Percentiles rank a stretch among this genome's conserved stretches.
These are phyloP conservation scores for Ophiostoma novo-ulmi DNA, from an alignment of 2,329 filamentous ascomycete species.

Conservation along the genomic window DNA sequence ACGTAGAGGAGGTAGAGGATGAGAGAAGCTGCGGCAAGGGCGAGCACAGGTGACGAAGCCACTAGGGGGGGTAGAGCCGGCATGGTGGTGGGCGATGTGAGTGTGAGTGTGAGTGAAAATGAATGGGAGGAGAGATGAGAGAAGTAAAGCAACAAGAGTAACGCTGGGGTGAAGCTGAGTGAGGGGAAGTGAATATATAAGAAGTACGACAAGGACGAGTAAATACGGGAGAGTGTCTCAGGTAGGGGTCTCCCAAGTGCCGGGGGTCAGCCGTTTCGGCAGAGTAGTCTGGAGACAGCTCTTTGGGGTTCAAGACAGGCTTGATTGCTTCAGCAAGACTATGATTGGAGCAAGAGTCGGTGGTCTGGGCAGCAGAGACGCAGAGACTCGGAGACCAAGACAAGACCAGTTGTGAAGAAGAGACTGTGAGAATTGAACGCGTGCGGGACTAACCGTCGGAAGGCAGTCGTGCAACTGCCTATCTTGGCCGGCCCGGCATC, in stretches of 20 bases:
- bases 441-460: conserved; percentile 14
- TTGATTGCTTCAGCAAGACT: conserved; percentile 8
- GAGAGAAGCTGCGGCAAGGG: conserved; percentile 11
- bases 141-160: not conserved
- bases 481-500: conserved; percentile 16
- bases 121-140: not conserved
- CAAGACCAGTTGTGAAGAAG: not conserved
- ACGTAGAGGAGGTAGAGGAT: conserved; percentile 16
- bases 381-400: not conserved
- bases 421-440: not conserved
- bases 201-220: not conserved
- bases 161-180: not conserved
- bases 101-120: not conserved
- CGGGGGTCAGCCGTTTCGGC: conserved; percentile 1
- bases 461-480: conserved; percentile 13
- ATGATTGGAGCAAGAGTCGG: not conserved
- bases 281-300: not conserved
- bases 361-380: not conserved
- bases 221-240: not conserved
- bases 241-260: not conserved
- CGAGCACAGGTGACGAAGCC: conserved; percentile 11
- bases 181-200: not conserved
- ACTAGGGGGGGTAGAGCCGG: not conserved
- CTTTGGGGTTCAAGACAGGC: not conserved
- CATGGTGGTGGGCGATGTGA: not conserved